Percentiles rank a stretch among this genome's conserved stretches.
Evolutionary conservation across 257 asterid genomes (phyloP).

Genomic region (Gentiana macrophylla): DNA sequence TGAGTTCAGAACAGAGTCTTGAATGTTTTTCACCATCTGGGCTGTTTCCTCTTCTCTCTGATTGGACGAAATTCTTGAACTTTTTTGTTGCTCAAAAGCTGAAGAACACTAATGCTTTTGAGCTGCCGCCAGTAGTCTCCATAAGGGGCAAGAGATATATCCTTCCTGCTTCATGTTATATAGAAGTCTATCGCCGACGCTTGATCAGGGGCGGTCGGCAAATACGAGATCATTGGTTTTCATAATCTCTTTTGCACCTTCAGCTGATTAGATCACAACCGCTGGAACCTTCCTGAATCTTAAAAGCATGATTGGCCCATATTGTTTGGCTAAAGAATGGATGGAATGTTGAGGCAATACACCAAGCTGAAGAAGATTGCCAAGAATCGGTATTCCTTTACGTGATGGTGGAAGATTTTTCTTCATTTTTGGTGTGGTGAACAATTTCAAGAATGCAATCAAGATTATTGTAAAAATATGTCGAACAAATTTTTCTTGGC

Average conservation of each 20-base stretch:
- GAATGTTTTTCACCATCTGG: too few species aligned
- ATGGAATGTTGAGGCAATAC: neutral
- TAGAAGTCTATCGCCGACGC: neutral
- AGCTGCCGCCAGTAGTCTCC: slow-evolving; percentile 17
- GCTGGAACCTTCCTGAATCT: neutral
- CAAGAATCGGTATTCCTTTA: slow-evolving; percentile 6
- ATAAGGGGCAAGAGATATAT: slow-evolving; percentile 7
- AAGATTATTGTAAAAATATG: too few species aligned
- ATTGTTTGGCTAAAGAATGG: neutral
- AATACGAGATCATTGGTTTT: slow-evolving; percentile 10
- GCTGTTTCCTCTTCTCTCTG: slow-evolving; percentile 17
- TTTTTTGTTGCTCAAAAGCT: slow-evolving; percentile 11
- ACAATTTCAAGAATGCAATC: too few species aligned
- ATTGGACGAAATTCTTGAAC: slow-evolving; percentile 10
- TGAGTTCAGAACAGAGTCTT: too few species aligned
- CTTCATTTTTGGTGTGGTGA: too few species aligned
- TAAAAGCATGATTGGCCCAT: slow-evolving; percentile 9
- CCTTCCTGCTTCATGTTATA: slow-evolving; percentile 8
- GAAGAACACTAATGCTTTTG: slow-evolving; percentile 11
- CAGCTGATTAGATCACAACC: slow-evolving; percentile 6
- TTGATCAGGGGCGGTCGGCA: slow-evolving; percentile 7
- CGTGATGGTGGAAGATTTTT: slow-evolving; percentile 19
- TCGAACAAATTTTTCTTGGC: too few species aligned
- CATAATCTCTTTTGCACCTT: slow-evolving; percentile 10
- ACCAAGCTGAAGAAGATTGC: slow-evolving; percentile 14